Percentiles rank a stretch among this genome's conserved stretches.
Evolutionary conservation across 768 basidiomycete species (phyloP).

Genomic region (Xerocomellus amylosporus): DNA sequence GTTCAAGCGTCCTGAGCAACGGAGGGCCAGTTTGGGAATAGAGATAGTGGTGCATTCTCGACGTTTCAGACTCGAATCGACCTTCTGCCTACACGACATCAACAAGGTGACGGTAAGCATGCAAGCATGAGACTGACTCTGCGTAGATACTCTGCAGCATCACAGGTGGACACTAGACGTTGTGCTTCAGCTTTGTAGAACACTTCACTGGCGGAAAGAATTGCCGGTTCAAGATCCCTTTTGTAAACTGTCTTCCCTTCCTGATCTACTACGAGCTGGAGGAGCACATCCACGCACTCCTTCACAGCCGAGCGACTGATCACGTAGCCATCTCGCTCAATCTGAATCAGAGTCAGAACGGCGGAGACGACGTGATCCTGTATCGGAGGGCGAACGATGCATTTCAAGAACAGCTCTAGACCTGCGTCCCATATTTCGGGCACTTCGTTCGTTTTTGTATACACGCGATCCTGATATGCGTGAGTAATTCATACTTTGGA

Average conservation of each 20-base stretch:
- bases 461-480: slow-evolving; percentile 77
- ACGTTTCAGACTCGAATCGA: slow-evolving; percentile 79
- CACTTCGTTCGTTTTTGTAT: slow-evolving; percentile 69
- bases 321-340: slow-evolving; percentile 87
- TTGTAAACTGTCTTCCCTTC: slow-evolving; percentile 68
- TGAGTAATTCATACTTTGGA: slow-evolving; percentile 13
- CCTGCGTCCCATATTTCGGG: slow-evolving; percentile 83
- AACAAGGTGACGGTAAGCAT: not conserved
- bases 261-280: slow-evolving; percentile 56
- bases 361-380: slow-evolving; percentile 77
- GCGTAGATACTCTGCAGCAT: slow-evolving; percentile 78
- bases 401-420: slow-evolving; percentile 74
- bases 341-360: slow-evolving; percentile 81
- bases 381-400: slow-evolving; percentile 79
- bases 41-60: slow-evolving; percentile 83
- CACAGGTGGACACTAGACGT: slow-evolving; percentile 65
- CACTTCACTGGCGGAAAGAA: slow-evolving; percentile 70
- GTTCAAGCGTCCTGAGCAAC: slow-evolving; percentile 72
- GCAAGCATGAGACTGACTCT: slow-evolving; percentile 49
- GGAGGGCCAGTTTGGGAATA: slow-evolving; percentile 67
- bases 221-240: slow-evolving; percentile 76
- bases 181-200: slow-evolving; percentile 81
- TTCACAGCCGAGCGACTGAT: slow-evolving; percentile 92
- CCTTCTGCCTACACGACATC: slow-evolving; percentile 60
- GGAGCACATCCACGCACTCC: slow-evolving; percentile 82